A percentile compares a stretch with the other conserved stretches of the same genome.
phyloP scores from a whole-genome alignment of 1,284 basidiomycete species.

The Coniferiporia weirii region DNA sequence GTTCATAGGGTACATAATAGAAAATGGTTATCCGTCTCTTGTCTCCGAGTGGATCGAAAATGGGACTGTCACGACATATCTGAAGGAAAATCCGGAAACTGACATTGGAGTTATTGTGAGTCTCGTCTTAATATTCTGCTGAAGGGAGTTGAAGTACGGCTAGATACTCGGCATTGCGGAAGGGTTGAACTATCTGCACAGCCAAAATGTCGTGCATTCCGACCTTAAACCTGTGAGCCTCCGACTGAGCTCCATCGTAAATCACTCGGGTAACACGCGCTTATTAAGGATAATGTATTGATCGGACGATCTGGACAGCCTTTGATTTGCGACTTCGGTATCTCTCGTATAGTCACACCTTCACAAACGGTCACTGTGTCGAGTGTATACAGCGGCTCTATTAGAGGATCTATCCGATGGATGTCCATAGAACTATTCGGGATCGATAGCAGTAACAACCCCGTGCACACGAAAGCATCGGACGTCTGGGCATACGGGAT shows the following conservation, averaged over 20 bases:
- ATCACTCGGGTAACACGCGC: no score
- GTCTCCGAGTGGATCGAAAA: slow-evolving; percentile 17
- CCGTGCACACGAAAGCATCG: not conserved
- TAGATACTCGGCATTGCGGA: slow-evolving; percentile 11
- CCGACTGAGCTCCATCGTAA: not conserved
- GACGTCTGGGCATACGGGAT: slow-evolving; percentile 17
- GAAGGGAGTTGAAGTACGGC: not conserved
- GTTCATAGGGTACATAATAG: slow-evolving; percentile 6
- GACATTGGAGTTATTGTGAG: slow-evolving; percentile 5
- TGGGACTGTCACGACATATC: slow-evolving; percentile 3
- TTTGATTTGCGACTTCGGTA: slow-evolving; percentile 14
- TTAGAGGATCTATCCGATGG: slow-evolving; percentile 7
- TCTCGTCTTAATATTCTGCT: not conserved
- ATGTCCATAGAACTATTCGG: slow-evolving; percentile 12
- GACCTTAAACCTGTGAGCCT: slow-evolving; percentile 13
- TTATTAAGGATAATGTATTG: slow-evolving; percentile 11
- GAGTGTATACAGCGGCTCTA: not conserved
- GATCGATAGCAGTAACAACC: not conserved
- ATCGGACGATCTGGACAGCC: not conserved
- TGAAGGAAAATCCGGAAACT: slow-evolving; percentile 1
- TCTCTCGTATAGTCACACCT: slow-evolving; percentile 1
- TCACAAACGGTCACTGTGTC: not conserved
- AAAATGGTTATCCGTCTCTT: slow-evolving; percentile 7
- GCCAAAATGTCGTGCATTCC: slow-evolving; percentile 4
- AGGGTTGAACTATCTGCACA: slow-evolving; percentile 9